Evolutionary conservation across 305 asterid genomes (phyloP), one percentile per base, ranked within the genome.

Genomic region (Nicotiana rustica): DNA sequence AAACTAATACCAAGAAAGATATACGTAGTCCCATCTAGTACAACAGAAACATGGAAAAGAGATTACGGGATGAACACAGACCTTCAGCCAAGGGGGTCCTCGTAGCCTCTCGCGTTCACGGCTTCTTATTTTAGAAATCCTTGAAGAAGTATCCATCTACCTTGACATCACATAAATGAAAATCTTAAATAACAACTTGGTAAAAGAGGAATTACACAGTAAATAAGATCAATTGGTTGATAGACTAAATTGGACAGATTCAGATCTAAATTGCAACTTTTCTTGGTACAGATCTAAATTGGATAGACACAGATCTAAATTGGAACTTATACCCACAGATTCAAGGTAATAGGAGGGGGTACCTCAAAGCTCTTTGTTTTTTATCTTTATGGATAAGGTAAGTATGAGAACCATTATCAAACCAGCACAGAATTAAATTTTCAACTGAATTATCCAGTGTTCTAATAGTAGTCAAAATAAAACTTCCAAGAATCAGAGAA

Each of bases 41-140:
- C 19, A 59, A 59, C 65, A 71, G 60, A 61, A 35, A 61, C 36
- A 75, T 6, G 21, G 62, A 41, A 80, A 62, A 55, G 68, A 82
- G 84, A 10, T 38, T 36, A 31, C 17, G 31, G 76, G 80, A 76
- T 7, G 80, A 87, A 83, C 15, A 68, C 82, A 47, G 83, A 96
- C 99, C 98, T 94, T 96, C 77, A 96, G 91, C 99, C 98, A 96
- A 86, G 99, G 98, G 81, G 97, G 93, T 33, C 99, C 99, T 35
- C 97, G 92, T 78, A 96, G 95, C 77, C 98, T 92, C 91, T 93
- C 98, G 31, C 97, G 98, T 82, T 96, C 98, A 84, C 88, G 97
- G 85, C 92, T 96, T 88, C 98, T 92, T 87, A 94, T 92, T 86
- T 92, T 93, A 25, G 98, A 94, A 85, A 96, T 91, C 86, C 96